Evolutionary conservation across 1,139 yeast species (phyloP), one percentile per base, ranked within the genome.

Genomic region (Suhomyces anneliseae): DNA sequence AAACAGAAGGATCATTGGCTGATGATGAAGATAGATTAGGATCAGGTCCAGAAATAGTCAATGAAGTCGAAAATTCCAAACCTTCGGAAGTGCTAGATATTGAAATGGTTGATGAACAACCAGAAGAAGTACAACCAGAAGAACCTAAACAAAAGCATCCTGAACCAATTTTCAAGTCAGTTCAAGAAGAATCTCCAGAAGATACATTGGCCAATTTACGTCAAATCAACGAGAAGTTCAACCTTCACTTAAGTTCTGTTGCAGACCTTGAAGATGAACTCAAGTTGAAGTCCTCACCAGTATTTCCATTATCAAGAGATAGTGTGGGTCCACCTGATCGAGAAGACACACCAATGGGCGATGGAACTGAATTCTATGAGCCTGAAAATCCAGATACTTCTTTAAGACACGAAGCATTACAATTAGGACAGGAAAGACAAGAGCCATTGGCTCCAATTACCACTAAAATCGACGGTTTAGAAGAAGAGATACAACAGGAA

Each of bases 181-280:
- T 74, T 6, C 45, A 53, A 32, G 60, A 58, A 15, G 78, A 74
- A 46, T 60, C 62, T 7, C 74, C 76, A 1, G 66, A 65, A 42
- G 60, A 48, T 0, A 59, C 64, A 2, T 57, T 74, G 34, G 47
- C 55, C 29, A 58, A 68, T 34, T 61, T 74, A 34, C 61, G 59
- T 41, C 64, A 61, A 27, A 66, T 72, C 0, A 76, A 72, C 46
- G 53, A 55, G 38, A 70, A 62, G 44, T 73, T 58, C 50, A 58
- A 70, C 31, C 55, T 74, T 26, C 63, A 62, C 43, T 60, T 74
- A 38, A 56, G 57, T 34, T 65, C 76, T 1, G 68, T 70, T 11
- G 58, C 58, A 0, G 67, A 65, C 24, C 58, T 71, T 40, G 69
- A 66, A 46, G 54, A 56, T 29, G 60, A 61, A 42, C 27, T 63